Evolutionary conservation across 2,329 filamentous ascomycete species (phyloP), one percentile per base, ranked within the genome.

Genomic region (Claviceps spartinae): DNA sequence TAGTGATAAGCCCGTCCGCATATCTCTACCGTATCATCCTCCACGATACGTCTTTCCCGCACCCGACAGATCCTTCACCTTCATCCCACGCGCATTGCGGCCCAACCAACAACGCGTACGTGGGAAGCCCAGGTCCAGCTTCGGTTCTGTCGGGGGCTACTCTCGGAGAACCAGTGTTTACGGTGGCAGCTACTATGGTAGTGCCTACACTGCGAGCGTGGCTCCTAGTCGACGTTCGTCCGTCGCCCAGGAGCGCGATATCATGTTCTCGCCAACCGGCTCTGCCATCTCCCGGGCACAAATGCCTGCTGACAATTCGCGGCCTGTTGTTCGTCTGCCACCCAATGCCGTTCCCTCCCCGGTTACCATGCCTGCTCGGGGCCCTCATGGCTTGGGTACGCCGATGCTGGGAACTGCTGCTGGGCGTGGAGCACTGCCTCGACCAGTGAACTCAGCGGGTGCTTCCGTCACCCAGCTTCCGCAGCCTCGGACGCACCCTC

Each of bases 1-100:
- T 56, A 84, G 93, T 60, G 93, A 98, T 71, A 98, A 97, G 66
- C 93, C 93, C 7, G 93, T 97, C 42, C 85, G 93, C 49, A 88
- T 98, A 59, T 96, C 89, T 8, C 75, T 98, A 43, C 91, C 93
- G 2, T 77, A 85, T 30, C 78, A 86, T 56, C 74, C 81, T 13
- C 86, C 88, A 38, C 82, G 86, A 56, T 96, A 96, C 67, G 90
- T 96, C 55, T 95, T 93, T 68, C 93, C 93, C 5, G 86, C 89
- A 2, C 76, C 80, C 47, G 90, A 96, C 61, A 78, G 93, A 57
- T 97, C 93, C 0, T 98, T 98, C 67, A 95, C 96, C 61, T 98
- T 98, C 69, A 98, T 98, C 55, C 93, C 93, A 13, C 80, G 93
- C 58, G 91, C 91, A 11, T 78, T 96, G 72, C 82, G 93, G 59